Percentiles rank a stretch among this genome's conserved stretches.
Evolutionary conservation across 73 alveolate genomes (phyloP).

Genomic region (Breviolum minutum): DNA sequence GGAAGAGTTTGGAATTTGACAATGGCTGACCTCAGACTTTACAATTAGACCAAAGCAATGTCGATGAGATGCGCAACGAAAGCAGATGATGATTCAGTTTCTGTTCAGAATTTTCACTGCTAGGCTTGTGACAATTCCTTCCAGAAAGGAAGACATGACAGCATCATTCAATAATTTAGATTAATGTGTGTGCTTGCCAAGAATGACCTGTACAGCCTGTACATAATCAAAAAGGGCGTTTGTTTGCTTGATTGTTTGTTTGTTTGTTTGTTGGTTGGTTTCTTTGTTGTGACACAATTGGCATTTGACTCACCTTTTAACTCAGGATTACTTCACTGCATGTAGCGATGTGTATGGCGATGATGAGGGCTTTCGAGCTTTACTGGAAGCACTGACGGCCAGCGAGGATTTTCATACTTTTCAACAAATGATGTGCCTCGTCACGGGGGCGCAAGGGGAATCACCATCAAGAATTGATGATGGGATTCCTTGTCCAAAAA

Average conservation of each 20-base stretch:
- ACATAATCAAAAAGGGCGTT: not conserved
- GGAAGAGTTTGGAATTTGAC: too few species aligned
- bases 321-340: slow-evolving; percentile 69
- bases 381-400: slow-evolving; percentile 64
- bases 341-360: slow-evolving; percentile 78
- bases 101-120: too few species aligned
- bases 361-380: slow-evolving; percentile 24
- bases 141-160: too few species aligned
- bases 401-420: slow-evolving; percentile 46
- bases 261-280: too few species aligned
- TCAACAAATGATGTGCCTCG: slow-evolving; percentile 48
- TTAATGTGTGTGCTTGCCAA: not conserved
- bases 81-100: too few species aligned
- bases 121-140: too few species aligned
- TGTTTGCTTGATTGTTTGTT: too few species aligned
- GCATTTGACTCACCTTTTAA: not conserved
- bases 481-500: not conserved
- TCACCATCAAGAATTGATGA: too few species aligned
- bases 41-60: too few species aligned
- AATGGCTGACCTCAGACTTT: too few species aligned
- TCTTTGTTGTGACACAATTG: not conserved
- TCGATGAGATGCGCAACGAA: too few species aligned
- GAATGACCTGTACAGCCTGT: not conserved
- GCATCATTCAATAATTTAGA: too few species aligned
- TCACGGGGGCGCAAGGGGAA: not conserved